Percentiles rank a stretch among this genome's conserved stretches.
Evolutionary conservation across 495 filamentous ascomycete species (phyloP).

Genomic region (Penicillium macrosclerotiorum): DNA sequence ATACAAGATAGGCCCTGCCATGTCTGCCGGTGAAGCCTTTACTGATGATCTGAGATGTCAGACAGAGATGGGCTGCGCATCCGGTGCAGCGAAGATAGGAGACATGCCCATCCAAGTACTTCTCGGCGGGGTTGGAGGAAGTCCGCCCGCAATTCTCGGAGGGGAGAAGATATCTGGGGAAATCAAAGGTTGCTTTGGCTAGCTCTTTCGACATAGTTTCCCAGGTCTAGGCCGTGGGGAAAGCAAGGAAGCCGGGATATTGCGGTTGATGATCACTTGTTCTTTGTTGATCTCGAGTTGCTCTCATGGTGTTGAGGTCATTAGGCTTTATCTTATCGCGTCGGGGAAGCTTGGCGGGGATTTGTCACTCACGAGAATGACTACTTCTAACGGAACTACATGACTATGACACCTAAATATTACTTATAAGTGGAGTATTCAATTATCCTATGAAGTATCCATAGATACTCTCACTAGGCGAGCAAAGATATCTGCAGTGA

Average conservation of each 20-base stretch:
- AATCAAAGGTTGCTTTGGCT: conserved; percentile 12
- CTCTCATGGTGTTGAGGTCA: conserved; percentile 7
- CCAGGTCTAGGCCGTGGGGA: background rate
- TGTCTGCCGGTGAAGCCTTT: conserved; percentile 95
- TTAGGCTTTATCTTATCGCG: conserved; percentile 13
- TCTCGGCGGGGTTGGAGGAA: conserved; percentile 18
- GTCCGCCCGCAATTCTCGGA: conserved; percentile 41
- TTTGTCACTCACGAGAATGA: background rate
- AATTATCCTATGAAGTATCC: no score
- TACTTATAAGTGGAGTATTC: no score
- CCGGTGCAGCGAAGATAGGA: conserved; percentile 69
- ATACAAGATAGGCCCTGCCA: conserved; percentile 86
- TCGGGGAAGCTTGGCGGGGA: background rate
- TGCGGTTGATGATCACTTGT: background rate
- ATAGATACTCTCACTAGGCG: no score
- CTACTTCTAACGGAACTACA: background rate
- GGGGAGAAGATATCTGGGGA: conserved; percentile 54
- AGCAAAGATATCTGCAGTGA: no score
- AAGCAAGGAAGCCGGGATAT: background rate
- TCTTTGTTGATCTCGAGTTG: no score
- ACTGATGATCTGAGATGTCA: conserved; percentile 75
- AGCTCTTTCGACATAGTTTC: conserved; percentile 18
- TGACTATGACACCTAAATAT: no score
- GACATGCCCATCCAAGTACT: conserved; percentile 48
- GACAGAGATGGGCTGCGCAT: conserved; percentile 74